These are phyloP conservation scores for Trichoderma hamatum DNA, from an alignment of 2,329 filamentous ascomycete genomes.

Conservation along the genomic window DNA sequence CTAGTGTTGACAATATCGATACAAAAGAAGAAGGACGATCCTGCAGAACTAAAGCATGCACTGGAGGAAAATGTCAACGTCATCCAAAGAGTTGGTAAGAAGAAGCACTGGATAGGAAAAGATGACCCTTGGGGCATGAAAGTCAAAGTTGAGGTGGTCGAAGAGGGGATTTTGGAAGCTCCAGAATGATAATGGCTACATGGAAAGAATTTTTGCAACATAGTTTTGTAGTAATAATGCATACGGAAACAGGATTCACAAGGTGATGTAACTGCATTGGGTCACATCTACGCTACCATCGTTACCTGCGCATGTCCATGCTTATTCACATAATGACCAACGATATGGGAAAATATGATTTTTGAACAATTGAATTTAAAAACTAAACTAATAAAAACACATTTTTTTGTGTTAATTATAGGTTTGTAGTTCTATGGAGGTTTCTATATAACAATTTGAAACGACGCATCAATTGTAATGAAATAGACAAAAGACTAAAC, in stretches of 20 bases:
- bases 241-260: background rate
- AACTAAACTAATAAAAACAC: background rate
- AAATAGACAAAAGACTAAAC: background rate
- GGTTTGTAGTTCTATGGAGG: background rate
- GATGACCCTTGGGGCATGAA: conserved; percentile 45
- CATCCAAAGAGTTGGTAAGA: conserved; percentile 61
- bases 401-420: background rate
- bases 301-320: background rate
- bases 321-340: background rate
- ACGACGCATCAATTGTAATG: background rate
- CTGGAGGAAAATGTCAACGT: conserved; percentile 45
- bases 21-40: conserved; percentile 42
- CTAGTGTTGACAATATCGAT: conserved; percentile 50
- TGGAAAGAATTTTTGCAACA: background rate
- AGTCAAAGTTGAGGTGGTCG: conserved; percentile 41
- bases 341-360: background rate
- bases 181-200: background rate
- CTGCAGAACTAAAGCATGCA: conserved; percentile 45
- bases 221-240: background rate
- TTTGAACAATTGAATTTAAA: background rate
- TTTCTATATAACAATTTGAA: background rate
- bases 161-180: conserved; percentile 37
- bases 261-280: background rate
- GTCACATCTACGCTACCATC: background rate
- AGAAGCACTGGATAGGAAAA: conserved; percentile 55